These are phyloP conservation scores for Fagopyrum esculentum DNA, from an alignment of 148 eudicot genomes.

Conservation along the genomic window DNA sequence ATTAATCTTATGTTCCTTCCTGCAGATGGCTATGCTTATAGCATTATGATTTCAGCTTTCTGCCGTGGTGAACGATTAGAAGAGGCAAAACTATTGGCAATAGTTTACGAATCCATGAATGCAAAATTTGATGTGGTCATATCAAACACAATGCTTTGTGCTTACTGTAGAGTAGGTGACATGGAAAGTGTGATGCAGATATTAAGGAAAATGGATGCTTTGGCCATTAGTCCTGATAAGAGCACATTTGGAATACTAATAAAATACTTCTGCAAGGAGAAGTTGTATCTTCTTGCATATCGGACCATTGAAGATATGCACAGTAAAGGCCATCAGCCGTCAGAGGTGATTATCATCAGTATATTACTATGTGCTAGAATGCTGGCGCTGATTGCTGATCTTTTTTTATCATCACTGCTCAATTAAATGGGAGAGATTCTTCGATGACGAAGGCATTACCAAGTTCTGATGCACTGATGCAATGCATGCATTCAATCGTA, in stretches of 20 bases:
- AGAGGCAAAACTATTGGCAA: conserved; percentile 69
- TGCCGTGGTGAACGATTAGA: conserved; percentile 57
- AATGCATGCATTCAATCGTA: neutral
- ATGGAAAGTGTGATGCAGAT: conserved; percentile 84
- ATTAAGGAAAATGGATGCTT: conserved; percentile 78
- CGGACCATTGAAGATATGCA: conserved; percentile 81
- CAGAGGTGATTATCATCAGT: conserved; percentile 45
- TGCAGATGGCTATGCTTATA: conserved; percentile 84
- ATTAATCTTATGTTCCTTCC: neutral
- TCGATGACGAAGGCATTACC: neutral
- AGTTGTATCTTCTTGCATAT: conserved; percentile 71
- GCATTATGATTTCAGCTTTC: conserved; percentile 81
- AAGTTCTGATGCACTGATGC: conserved; percentile 4
- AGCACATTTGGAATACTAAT: conserved; percentile 68
- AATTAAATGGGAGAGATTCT: neutral
- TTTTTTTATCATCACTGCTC: neutral
- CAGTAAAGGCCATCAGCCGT: conserved; percentile 61
- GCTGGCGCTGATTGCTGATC: neutral
- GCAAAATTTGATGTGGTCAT: conserved; percentile 70
- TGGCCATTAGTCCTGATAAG: conserved; percentile 70
- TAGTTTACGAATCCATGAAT: conserved; percentile 50
- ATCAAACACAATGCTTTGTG: conserved; percentile 73
- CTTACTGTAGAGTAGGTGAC: conserved; percentile 84
- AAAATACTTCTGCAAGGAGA: conserved; percentile 76
- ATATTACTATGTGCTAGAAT: neutral